A percentile compares a stretch with the other conserved stretches of the same genome.
Evolutionary conservation across 805 yeast genomes (phyloP).

Genomic region (Candida qinlingensis): DNA sequence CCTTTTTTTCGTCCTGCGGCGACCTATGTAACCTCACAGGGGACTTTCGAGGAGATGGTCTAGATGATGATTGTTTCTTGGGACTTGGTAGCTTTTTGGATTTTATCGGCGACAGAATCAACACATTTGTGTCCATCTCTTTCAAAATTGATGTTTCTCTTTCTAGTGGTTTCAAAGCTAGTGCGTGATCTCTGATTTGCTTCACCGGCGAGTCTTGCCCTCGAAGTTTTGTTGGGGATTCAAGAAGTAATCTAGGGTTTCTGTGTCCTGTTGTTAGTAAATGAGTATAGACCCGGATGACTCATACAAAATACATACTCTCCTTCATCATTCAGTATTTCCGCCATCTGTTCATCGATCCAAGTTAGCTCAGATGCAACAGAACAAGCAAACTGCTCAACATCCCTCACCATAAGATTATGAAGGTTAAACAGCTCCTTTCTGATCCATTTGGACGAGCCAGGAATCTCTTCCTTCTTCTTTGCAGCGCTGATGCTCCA

Average conservation of each 20-base stretch:
- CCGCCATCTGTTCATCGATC: constrained; percentile 38
- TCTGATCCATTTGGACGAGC: constrained; percentile 48
- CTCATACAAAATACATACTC: constrained; percentile 17
- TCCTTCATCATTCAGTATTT: constrained; percentile 23
- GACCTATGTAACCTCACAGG: not conserved
- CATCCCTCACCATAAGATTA: constrained; percentile 31
- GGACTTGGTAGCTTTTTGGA: constrained; percentile 10
- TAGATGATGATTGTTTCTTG: not conserved
- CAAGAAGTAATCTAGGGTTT: constrained; percentile 23
- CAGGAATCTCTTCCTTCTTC: constrained; percentile 34
- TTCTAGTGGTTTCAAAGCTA: constrained; percentile 15
- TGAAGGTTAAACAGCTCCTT: constrained; percentile 37
- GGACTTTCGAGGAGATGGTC: no score
- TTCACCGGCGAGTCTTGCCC: constrained; percentile 25
- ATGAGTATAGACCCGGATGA: not conserved
- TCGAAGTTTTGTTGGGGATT: constrained; percentile 24
- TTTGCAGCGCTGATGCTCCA: constrained; percentile 27
- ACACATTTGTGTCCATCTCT: constrained; percentile 13
- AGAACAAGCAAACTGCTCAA: constrained; percentile 35
- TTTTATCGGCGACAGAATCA: constrained; percentile 20
- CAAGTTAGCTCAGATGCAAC: constrained; percentile 35
- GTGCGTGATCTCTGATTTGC: constrained; percentile 18
- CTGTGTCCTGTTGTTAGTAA: constrained; percentile 16
- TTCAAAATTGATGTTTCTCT: constrained; percentile 5
- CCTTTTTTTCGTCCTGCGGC: not conserved